phyloP scores from a whole-genome alignment of 352 stramenopile genomes.

The Peronospora belbahrii region DNA sequence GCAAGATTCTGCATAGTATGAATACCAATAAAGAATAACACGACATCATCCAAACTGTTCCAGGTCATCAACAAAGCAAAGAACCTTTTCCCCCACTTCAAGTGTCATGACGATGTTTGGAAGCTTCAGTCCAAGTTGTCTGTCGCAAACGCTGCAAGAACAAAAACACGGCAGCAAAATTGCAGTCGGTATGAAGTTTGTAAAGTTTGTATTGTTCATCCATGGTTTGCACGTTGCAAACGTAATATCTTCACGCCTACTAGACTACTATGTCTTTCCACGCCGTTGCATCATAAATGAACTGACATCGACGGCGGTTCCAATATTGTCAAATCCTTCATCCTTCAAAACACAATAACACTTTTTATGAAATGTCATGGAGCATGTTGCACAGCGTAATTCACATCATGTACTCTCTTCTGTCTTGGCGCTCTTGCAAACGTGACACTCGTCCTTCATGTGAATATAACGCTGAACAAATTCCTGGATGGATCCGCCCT shows the following conservation, averaged over 20 bases:
- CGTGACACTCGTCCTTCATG: slow-evolving; percentile 57
- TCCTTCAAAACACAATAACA: slow-evolving; percentile 53
- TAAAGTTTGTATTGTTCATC: slow-evolving; percentile 24
- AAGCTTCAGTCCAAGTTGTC: slow-evolving; percentile 46
- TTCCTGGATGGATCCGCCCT: slow-evolving; percentile 19
- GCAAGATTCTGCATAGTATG: slow-evolving; percentile 24
- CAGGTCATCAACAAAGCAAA: background rate
- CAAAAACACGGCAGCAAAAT: slow-evolving; percentile 55
- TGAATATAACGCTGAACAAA: slow-evolving; percentile 68
- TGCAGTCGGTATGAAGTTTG: slow-evolving; percentile 31
- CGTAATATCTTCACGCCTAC: slow-evolving; percentile 10
- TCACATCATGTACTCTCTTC: slow-evolving; percentile 48
- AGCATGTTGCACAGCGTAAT: slow-evolving; percentile 49
- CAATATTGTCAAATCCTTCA: slow-evolving; percentile 38
- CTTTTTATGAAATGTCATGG: slow-evolving; percentile 68
- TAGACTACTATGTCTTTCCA: slow-evolving; percentile 19
- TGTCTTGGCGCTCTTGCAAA: slow-evolving; percentile 47
- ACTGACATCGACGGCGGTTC: slow-evolving; percentile 52
- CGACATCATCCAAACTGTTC: background rate
- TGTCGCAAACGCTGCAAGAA: slow-evolving; percentile 69
- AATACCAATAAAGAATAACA: background rate
- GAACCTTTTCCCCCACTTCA: slow-evolving; percentile 24
- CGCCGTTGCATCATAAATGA: slow-evolving; percentile 31
- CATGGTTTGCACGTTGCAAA: slow-evolving; percentile 36
- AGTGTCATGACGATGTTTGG: slow-evolving; percentile 37